Evolutionary conservation across 768 basidiomycete species (phyloP).

Genomic region (Pulveroboletus frians): DNA sequence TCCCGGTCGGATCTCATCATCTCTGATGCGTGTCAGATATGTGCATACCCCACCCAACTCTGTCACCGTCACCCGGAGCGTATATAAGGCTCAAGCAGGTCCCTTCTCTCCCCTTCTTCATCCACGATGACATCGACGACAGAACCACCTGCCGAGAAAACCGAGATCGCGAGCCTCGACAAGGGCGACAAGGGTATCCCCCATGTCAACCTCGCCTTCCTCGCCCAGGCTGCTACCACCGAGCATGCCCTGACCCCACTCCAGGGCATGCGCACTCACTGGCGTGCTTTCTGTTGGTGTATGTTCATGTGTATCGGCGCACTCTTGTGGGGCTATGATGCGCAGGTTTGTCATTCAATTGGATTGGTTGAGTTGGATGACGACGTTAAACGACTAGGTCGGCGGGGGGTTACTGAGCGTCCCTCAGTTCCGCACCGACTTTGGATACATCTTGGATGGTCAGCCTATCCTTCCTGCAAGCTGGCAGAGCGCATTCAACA

Average conservation of each 20-base stretch:
- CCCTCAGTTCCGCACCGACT: slow-evolving; percentile 24
- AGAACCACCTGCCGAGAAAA: slow-evolving; percentile 6
- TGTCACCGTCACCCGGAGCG: too few species aligned
- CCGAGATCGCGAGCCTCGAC: slow-evolving; percentile 6
- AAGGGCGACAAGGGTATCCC: neutral
- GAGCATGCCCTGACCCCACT: slow-evolving; percentile 19
- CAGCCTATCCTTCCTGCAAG: slow-evolving; percentile 19
- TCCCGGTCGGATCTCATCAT: too few species aligned
- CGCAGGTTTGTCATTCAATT: slow-evolving; percentile 14
- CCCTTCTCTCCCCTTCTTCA: neutral
- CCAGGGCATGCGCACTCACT: slow-evolving; percentile 20
- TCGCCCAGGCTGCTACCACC: slow-evolving; percentile 19
- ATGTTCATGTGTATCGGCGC: slow-evolving; percentile 21
- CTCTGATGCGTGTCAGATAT: too few species aligned
- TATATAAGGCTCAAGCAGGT: too few species aligned
- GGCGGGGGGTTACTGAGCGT: slow-evolving; percentile 19
- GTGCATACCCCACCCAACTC: neutral
- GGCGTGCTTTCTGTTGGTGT: slow-evolving; percentile 25
- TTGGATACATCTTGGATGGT: slow-evolving; percentile 11
- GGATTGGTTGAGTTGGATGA: neutral
- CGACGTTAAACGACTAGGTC: slow-evolving; percentile 3
- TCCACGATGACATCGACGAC: slow-evolving; percentile 3
- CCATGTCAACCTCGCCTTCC: slow-evolving; percentile 13
- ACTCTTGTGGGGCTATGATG: slow-evolving; percentile 25
- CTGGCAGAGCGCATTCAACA: slow-evolving; percentile 28